Base-by-base conservation (phyloP, 2,329 filamentous ascomycete genomes). In the Aureobasidium sp. region DNA sequence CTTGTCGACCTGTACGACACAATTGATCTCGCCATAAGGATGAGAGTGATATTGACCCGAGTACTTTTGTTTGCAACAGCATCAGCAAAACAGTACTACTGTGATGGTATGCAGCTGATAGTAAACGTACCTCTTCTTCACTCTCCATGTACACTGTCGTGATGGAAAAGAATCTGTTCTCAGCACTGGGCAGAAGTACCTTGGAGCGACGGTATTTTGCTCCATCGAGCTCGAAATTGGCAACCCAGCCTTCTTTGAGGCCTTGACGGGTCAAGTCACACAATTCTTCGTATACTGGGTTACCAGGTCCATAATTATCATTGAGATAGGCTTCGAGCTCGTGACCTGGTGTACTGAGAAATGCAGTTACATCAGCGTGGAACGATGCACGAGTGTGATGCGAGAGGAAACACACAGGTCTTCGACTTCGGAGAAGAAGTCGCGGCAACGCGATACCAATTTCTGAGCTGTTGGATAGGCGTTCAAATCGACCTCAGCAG, bases 81-180 rank as follows among this genome's bases (percentile, higher is more conserved):
- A 27, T 47, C 26, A 47, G 26, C 12, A 3, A 47, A 1, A 17
- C 13, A 24, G 20, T 6, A 5, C n/a, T 26, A 15, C 15, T 2
- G 3, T 46, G 43, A 24, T 27, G 24, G 43, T 26, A 26, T 15
- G 24, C 3, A 17, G 17, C 8, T 32, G 29, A 13, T 3, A 15
- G 2, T 7, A 4, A 29, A 29, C 12, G 17, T 44, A 56, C 52
- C 36, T 56, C 52, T 44, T 77, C 75, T 36, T 77, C 63, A 34
- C 75, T 78, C n/a, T 82, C 75, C 77, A 84, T 83, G 67, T 82
- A 84, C 20, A 84, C 82, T 1, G 81, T 79, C 2, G 82, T 84
- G 67, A 84, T 82, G 66, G 77, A 80, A 69, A 83, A 81, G 69
- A 75, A 84, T 26, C 77, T 74, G 32, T 77, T 84, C 39, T 76